A percentile compares a stretch with the other conserved stretches of the same genome.
Evolutionary conservation across 1,284 basidiomycete species (phyloP).

Genomic region (Ceratobasidium theobromae): DNA sequence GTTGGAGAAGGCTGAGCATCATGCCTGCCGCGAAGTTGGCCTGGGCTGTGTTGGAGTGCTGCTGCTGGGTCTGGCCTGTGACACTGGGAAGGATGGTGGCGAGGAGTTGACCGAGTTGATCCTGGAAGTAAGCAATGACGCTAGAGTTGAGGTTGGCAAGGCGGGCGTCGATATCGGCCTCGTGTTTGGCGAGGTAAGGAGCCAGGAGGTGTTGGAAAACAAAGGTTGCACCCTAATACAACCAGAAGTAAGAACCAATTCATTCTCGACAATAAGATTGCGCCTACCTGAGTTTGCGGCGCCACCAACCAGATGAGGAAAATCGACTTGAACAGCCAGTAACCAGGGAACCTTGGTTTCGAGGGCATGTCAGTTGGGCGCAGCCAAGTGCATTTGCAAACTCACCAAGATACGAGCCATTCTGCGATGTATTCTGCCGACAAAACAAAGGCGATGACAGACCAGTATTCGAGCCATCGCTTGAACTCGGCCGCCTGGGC

Average conservation of each 20-base stretch:
- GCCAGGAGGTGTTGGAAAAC: slow-evolving; percentile 66
- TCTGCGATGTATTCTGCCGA: slow-evolving; percentile 69
- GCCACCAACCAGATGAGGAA: slow-evolving; percentile 73
- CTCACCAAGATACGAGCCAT: slow-evolving; percentile 70
- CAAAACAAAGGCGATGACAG: slow-evolving; percentile 61
- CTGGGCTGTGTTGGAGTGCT: background rate
- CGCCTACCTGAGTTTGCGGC: slow-evolving; percentile 67
- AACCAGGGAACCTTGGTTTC: slow-evolving; percentile 71
- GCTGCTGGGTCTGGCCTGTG: background rate
- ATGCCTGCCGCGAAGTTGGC: slow-evolving; percentile 19
- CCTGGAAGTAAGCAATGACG: slow-evolving; percentile 53
- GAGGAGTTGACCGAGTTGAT: slow-evolving; percentile 44
- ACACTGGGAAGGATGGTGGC: slow-evolving; percentile 20
- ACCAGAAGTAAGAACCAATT: background rate
- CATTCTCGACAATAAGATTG: slow-evolving; percentile 3
- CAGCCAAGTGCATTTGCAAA: slow-evolving; percentile 26
- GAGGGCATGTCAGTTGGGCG: slow-evolving; percentile 35
- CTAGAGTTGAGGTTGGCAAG: slow-evolving; percentile 58
- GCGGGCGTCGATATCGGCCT: slow-evolving; percentile 65
- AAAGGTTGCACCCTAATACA: slow-evolving; percentile 67
- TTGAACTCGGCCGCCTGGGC: slow-evolving; percentile 59
- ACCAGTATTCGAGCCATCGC: slow-evolving; percentile 60
- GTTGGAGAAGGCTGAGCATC: slow-evolving; percentile 18
- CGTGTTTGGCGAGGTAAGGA: slow-evolving; percentile 66
- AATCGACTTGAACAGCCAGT: slow-evolving; percentile 69